phyloP scores from a whole-genome alignment of 139 green algal genomes.

The Tetraselmis striata region DNA sequence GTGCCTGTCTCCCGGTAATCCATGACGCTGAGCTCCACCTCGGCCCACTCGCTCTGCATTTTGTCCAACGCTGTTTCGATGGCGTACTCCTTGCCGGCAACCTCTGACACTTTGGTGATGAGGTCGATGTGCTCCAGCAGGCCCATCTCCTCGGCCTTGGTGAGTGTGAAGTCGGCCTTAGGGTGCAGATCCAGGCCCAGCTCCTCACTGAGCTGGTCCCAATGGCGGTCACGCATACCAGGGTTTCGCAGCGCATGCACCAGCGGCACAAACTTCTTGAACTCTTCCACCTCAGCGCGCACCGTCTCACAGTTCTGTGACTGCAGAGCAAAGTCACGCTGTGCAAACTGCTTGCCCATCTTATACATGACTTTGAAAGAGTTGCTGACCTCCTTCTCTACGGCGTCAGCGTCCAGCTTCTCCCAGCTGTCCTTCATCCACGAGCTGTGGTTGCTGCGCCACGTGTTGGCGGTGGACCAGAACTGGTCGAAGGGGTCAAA shows the following conservation, averaged over 20 bases:
- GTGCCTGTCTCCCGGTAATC: constrained; percentile 71
- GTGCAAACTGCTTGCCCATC: constrained; percentile 40
- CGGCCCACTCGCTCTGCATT: constrained; percentile 72
- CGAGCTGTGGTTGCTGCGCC: constrained; percentile 19
- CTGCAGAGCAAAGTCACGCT: constrained; percentile 37
- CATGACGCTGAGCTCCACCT: constrained; percentile 53
- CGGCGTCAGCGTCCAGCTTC: constrained; percentile 50
- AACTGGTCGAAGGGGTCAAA: constrained; percentile 76
- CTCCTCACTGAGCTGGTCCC: constrained; percentile 47
- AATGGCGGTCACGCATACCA: constrained; percentile 71
- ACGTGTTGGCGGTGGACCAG: constrained; percentile 53
- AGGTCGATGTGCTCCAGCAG: constrained; percentile 47
- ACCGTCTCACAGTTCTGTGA: constrained; percentile 55
- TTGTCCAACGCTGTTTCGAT: constrained; percentile 69
- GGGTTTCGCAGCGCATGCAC: constrained; percentile 59
- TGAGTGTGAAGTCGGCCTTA: constrained; percentile 40
- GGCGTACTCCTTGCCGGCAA: constrained; percentile 62
- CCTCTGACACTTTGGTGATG: constrained; percentile 57
- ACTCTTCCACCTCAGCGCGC: constrained; percentile 55
- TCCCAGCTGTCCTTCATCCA: constrained; percentile 60
- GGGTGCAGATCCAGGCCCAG: constrained; percentile 39
- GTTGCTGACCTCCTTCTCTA: constrained; percentile 51
- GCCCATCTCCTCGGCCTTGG: constrained; percentile 44
- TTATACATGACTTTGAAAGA: constrained; percentile 59
- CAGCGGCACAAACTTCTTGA: constrained; percentile 66